These are phyloP conservation scores for Tetracladium marchalianum DNA, from an alignment of 495 filamentous ascomycete genomes.

Conservation along the genomic window DNA sequence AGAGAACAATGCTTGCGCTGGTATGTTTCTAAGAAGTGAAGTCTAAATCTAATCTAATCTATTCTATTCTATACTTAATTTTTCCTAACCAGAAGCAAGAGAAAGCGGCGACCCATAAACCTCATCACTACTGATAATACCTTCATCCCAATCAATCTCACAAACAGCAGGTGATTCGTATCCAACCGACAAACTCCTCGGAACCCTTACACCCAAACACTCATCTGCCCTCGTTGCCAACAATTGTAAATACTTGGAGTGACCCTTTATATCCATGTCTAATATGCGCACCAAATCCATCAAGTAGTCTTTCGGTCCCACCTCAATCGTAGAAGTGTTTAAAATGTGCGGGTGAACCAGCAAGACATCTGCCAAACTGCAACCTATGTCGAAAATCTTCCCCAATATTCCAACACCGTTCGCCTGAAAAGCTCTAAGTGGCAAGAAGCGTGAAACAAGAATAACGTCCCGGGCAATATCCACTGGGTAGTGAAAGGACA, in stretches of 20 bases:
- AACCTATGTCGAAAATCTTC: slow-evolving; percentile 15
- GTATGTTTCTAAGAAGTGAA: too few species aligned
- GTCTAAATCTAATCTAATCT: too few species aligned
- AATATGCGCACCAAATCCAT: slow-evolving; percentile 9
- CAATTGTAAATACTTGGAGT: slow-evolving; percentile 1
- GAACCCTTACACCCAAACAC: not conserved
- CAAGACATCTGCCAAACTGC: slow-evolving; percentile 12
- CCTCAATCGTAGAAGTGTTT: not conserved
- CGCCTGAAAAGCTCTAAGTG: slow-evolving; percentile 8
- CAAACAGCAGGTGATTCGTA: too few species aligned
- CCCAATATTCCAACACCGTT: slow-evolving; percentile 13
- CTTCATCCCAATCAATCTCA: too few species aligned
- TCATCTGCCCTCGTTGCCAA: slow-evolving; percentile 3
- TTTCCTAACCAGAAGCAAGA: too few species aligned
- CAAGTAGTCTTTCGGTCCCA: slow-evolving; percentile 10
- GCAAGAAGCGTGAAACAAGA: not conserved
- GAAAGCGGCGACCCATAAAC: too few species aligned
- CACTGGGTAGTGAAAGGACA: slow-evolving; percentile 10
- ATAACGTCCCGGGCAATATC: slow-evolving; percentile 7
- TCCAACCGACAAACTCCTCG: too few species aligned
- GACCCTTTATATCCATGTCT: not conserved
- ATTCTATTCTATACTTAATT: too few species aligned
- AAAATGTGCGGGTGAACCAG: not conserved
- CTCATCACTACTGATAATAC: too few species aligned
- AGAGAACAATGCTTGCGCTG: too few species aligned